Evolutionary conservation across 441 rosid species (phyloP).

Genomic region (Populus trichocarpa): DNA sequence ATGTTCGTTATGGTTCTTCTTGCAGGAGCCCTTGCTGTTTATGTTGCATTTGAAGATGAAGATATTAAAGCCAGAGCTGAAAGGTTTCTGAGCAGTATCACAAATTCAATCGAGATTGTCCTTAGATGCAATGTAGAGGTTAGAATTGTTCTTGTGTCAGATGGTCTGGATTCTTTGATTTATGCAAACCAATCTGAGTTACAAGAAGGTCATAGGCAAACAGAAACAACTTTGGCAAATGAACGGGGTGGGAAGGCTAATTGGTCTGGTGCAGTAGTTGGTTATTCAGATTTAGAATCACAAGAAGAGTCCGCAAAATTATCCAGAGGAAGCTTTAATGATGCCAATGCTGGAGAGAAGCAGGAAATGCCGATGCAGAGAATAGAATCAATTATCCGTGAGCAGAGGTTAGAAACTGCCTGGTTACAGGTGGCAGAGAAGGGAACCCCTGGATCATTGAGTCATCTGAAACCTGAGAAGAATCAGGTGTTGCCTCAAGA

Average conservation of each 20-base stretch:
- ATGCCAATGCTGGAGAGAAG: slow-evolving; percentile 41
- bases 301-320: slow-evolving; percentile 36
- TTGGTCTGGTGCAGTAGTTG: slow-evolving; percentile 25
- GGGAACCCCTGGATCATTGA: slow-evolving; percentile 62
- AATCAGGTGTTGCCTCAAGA: slow-evolving; percentile 93
- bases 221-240: slow-evolving; percentile 25
- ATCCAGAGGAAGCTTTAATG: slow-evolving; percentile 41
- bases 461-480: slow-evolving; percentile 73
- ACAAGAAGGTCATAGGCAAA: slow-evolving; percentile 27
- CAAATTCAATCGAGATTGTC: slow-evolving; percentile 85
- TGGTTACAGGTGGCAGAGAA: slow-evolving; percentile 93
- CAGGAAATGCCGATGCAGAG: slow-evolving; percentile 75
- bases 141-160: slow-evolving; percentile 68
- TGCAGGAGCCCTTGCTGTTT: slow-evolving; percentile 82
- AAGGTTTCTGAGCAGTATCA: slow-evolving; percentile 91
- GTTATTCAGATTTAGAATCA: slow-evolving; percentile 28
- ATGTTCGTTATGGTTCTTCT: slow-evolving; percentile 17
- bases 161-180: slow-evolving; percentile 35
- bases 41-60: slow-evolving; percentile 64
- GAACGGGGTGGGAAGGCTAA: slow-evolving; percentile 34
- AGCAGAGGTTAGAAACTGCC: slow-evolving; percentile 92
- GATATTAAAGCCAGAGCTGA: slow-evolving; percentile 83
- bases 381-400: slow-evolving; percentile 89
- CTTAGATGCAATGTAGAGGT: slow-evolving; percentile 77
- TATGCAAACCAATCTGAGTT: slow-evolving; percentile 27